Percentiles rank a stretch among this genome's conserved stretches.
These are phyloP conservation scores for Tetrapisispora fleetii DNA, from an alignment of 805 yeast genomes.

Conservation along the genomic window DNA sequence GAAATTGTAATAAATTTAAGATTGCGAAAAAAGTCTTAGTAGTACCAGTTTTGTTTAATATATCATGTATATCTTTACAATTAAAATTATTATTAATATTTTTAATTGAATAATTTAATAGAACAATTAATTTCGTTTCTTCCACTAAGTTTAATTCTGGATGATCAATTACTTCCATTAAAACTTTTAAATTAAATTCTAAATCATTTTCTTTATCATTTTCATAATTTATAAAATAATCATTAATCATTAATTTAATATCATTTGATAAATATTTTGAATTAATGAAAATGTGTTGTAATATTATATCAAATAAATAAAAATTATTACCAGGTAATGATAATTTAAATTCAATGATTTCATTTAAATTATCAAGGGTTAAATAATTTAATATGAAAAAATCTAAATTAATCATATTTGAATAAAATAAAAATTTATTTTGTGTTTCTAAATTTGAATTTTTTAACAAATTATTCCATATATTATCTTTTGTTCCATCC, in stretches of 20 bases:
- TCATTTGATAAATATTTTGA: neutral
- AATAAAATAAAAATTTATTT: neutral
- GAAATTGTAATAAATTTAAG: slow-evolving; percentile 18
- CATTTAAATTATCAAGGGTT: neutral
- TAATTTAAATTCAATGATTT: neutral
- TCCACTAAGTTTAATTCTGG: slow-evolving; percentile 21
- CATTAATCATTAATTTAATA: neutral
- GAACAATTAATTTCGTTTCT: slow-evolving; percentile 14
- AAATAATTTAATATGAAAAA: neutral
- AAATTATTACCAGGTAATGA: neutral
- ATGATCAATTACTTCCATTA: slow-evolving; percentile 29
- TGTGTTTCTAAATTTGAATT: neutral
- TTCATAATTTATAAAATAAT: neutral
- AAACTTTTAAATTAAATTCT: slow-evolving; percentile 14
- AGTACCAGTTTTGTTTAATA: slow-evolving; percentile 14
- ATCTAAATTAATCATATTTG: neutral
- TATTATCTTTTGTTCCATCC: neutral
- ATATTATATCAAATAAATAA: neutral
- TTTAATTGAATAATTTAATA: slow-evolving; percentile 14
- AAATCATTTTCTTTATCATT: neutral
- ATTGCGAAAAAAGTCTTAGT: slow-evolving; percentile 21
- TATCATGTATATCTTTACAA: slow-evolving; percentile 10
- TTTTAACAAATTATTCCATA: neutral
- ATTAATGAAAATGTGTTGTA: neutral
- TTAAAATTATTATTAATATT: slow-evolving; percentile 4